Evolutionary conservation across 108 stramenopile species (phyloP), one percentile per base, ranked within the genome.

Genomic region (Skeletonema costatum): DNA sequence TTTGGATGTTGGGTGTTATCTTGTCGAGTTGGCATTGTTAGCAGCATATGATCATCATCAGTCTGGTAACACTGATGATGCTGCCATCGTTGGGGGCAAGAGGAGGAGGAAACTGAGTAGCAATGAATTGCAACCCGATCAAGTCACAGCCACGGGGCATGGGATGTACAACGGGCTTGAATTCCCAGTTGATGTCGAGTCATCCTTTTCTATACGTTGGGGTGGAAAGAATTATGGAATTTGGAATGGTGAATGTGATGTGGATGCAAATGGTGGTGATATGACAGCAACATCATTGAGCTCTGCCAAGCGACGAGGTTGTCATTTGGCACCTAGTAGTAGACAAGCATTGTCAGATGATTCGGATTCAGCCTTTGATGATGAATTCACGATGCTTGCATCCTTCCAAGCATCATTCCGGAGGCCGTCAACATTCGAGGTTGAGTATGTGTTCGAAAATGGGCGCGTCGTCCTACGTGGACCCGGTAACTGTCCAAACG

Each of bases 161-260:
- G 76, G 76, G 11, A 62, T 70, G 60, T 70, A 77, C 35, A 61
- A 64, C 53, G 76, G 68, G 2, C 7, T 70, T 17, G 68, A 69
- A 50, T 77, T 64, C 42, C 76, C 76, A 25, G 76, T 77, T 31
- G 76, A 77, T 38, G 76, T 77, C 9, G 76, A 77, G 41, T 77
- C 76, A 13, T 77, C 76, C 16, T 77, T 70, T 38, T 53, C 68
- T 4, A 44, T 77, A 32, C 76, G 76, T 19, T 77, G 76, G 76
- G 76, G 76, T 16, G 76, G 76, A 9, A 51, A 64, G 8, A 31
- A 4, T n/a, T 69, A 77, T 58, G 76, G 76, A 3, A 68, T 77
- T 63, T 53, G 48, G 63, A 64, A 56, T 70, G 62, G 63, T 0
- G 36, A 21, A 32, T 39, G 64, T 38, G 64, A 65, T 21, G 64